Base-by-base conservation (phyloP, 345 rosid species). In the Eucalyptus cloeziana region DNA sequence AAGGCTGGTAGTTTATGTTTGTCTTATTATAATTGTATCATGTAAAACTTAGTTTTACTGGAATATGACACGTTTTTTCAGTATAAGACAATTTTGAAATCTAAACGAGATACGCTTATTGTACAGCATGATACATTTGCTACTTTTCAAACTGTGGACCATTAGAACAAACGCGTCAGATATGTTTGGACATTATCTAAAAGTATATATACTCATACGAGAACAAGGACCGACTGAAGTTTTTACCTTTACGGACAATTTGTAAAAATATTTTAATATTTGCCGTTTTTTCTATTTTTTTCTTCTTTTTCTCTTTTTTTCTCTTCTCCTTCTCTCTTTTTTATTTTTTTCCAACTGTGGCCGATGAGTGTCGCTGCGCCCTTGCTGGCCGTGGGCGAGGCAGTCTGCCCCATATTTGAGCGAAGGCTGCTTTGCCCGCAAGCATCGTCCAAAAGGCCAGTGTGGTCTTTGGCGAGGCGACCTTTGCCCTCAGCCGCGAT, bases 401-500 rank as follows among this genome's bases (percentile, higher is more conserved):
- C 58, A 52, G 10, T 52, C 58, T 8, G 7, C 58, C 58, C 58
- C 2, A 52, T 52, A 52, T 52, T 52, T 52, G 58, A 52, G 58
- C 5, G 10, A 56, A 56, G 13, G 62, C 62, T 56, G 62, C 6
- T 24, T 56, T 56, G 13, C 62, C 62, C 3, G 0, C 0, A 3
- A 56, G 30, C 62, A 22, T 56, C 62, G 13, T 24, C 62, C 62
- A 24, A 56, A 56, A 56, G 30, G 62, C 62, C 62, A 56, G 24
- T 24, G 1, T 56, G 62, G 30, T 56, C 62, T 56, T 22, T 24
- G 62, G 62, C 0, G 1, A 56, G 27, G 62, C 30, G 27, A 56
- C 30, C 62, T 56, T 56, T 4, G 62, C 1, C 62, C 30, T 56
- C 6, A 30, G 62, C 27, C 1, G 0, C 30, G 1, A 56, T 0